phyloP scores from a whole-genome alignment of 371 early-diverging fungal species.

The Blakeslea trispora region DNA sequence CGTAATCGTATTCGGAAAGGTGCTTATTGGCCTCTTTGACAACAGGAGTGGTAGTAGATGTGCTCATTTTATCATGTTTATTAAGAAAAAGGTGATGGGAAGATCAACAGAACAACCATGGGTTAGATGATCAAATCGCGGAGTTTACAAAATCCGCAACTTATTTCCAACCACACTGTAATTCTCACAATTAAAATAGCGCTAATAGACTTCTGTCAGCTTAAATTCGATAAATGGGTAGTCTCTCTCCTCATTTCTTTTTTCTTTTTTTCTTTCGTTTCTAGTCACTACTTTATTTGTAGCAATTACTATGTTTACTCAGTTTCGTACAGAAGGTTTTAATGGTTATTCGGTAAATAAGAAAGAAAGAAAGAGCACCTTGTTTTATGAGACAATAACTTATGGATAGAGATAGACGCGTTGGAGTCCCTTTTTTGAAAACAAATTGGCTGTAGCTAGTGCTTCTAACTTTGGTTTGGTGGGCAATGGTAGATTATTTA shows the following conservation, averaged over 20 bases:
- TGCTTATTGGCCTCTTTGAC: too few relatives aligned
- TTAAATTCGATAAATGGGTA: neutral
- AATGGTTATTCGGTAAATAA: constrained; percentile 66
- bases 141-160: too few relatives aligned
- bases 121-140: too few relatives aligned
- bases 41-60: too few relatives aligned
- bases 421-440: constrained; percentile 93
- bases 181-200: constrained; percentile 1
- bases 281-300: too few relatives aligned
- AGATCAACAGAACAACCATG: too few relatives aligned
- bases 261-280: constrained; percentile 9
- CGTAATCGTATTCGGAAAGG: too few relatives aligned
- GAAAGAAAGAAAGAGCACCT: neutral
- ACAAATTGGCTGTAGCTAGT: constrained; percentile 84
- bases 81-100: too few relatives aligned
- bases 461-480: constrained; percentile 95
- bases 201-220: neutral
- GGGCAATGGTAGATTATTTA: constrained; percentile 89
- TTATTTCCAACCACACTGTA: too few relatives aligned
- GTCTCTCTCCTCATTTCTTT: constrained; percentile 8
- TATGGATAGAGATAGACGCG: too few relatives aligned
- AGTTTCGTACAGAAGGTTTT: constrained; percentile 63
- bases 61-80: too few relatives aligned
- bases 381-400: too few relatives aligned
- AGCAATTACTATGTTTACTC: constrained; percentile 55